Percentiles rank a stretch among this genome's conserved stretches.
phyloP scores from a whole-genome alignment of 2,329 filamentous ascomycete species.

The Diaporthe citri region DNA sequence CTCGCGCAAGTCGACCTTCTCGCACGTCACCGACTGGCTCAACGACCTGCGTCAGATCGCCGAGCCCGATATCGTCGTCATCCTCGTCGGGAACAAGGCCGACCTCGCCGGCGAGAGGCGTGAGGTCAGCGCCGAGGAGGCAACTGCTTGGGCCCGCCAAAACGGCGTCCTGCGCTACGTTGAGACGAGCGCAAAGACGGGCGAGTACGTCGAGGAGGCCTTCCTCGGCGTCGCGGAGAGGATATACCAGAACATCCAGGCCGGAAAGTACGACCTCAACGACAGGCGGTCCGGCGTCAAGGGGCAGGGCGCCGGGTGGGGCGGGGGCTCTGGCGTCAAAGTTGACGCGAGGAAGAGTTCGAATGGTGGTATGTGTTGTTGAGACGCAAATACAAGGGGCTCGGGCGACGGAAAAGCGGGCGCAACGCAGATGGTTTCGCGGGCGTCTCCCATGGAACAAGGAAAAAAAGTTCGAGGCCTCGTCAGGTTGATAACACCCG shows the following conservation, averaged over 20 bases:
- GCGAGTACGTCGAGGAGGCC: constrained; percentile 91
- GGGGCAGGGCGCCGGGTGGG: constrained; percentile 67
- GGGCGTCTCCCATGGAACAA: background rate
- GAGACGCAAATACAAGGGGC: constrained; percentile 38
- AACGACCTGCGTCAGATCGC: constrained; percentile 94
- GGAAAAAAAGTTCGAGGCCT: background rate
- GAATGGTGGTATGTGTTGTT: constrained; percentile 62
- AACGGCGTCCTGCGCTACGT: constrained; percentile 95
- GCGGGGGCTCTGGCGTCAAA: constrained; percentile 58
- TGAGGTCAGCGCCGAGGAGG: constrained; percentile 85
- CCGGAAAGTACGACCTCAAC: constrained; percentile 93
- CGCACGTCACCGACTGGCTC: constrained; percentile 92
- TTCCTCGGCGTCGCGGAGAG: constrained; percentile 94
- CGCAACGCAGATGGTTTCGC: background rate
- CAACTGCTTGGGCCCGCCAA: constrained; percentile 86
- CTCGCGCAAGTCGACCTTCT: constrained; percentile 84
- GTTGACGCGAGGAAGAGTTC: constrained; percentile 57
- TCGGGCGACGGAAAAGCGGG: constrained; percentile 15
- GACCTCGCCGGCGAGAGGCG: constrained; percentile 83
- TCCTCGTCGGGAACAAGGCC: constrained; percentile 95
- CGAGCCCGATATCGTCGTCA: constrained; percentile 93
- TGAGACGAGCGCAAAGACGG: constrained; percentile 95
- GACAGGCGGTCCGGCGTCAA: constrained; percentile 94
- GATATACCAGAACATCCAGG: constrained; percentile 97
- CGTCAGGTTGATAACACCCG: constrained; percentile 31